Base-by-base conservation (phyloP, 2,329 filamentous ascomycete species). In the Trichoderma cornu-damae region DNA sequence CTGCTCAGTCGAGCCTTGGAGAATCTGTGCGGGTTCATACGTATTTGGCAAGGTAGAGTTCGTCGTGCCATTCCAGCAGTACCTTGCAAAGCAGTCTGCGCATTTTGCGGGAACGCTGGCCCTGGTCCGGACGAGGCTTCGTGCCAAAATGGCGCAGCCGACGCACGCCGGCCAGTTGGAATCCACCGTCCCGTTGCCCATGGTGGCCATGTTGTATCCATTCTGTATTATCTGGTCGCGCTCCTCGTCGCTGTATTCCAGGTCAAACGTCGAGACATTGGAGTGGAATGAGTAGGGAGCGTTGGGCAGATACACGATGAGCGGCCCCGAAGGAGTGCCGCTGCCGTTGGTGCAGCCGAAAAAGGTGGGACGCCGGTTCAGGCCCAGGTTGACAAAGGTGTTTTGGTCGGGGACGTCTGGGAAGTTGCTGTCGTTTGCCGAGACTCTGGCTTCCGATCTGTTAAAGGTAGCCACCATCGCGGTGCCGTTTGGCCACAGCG, bases 241-340 rank as follows among this genome's bases (percentile, higher is more conserved):
- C 69, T 90, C 72, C 1, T 66, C 72, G 65, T 82, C 73, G 14
- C 78, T 77, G 77, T 90, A 92, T 11, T 72, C 71, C 4, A 83
- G 75, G 58, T 83, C 77, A 68, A 87, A 90, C 18, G 90, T 95
- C 1, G 85, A 86, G 2, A 86, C 77, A 73, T 96, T 96, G 68
- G 84, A 87, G 61, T 77, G 72, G 64, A 79, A 80, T 14, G 84
- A 81, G 71, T 92, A 95, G 0, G 89, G 90, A 3, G 84, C 75
- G 68, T 94, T 95, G 58, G 91, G 89, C 11, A 96, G 67, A 74
- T 96, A 96, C 58, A 95, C 87, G 49, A 95, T 75, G 1, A 95
- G 70, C 0, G 89, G 88, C 0, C 78, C 72, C 0, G 68, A 46
- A 12, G 54, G 46, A 9, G 51, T 56, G 20, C 26, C n/a, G 18